Base-by-base conservation (phyloP, 495 filamentous ascomycete species). In the Aspergillus carlsbadensis region DNA sequence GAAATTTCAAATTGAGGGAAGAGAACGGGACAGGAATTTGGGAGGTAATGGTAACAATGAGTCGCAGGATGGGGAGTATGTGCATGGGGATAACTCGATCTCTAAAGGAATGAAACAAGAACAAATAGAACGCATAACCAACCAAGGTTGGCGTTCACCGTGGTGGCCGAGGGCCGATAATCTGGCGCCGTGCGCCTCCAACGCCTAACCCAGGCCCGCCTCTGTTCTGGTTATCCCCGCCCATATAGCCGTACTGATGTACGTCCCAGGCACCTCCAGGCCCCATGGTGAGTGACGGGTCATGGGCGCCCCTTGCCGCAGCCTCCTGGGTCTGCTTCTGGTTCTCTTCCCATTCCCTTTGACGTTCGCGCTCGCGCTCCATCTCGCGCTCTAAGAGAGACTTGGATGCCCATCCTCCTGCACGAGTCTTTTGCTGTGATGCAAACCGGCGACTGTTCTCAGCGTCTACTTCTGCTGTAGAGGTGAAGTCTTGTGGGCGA, bases 311-410 rank as follows among this genome's bases (percentile, higher is more conserved):
- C 10, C 67, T 57, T 10, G 75, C 71, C 0, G 78, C 78, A 6
- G 82, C 85, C 41, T 78, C 77, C 45, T 81, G 76, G 2, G 84
- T 87, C 59, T 86, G 86, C 54, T 87, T 81, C 72, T 97, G 94
- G n/a, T 82, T 80, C 52, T 93, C 88, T 63, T 98, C 94, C 94
- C 94, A 98, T 63, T 98, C 94, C 48, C 83, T 79, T 73, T 98
- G 94, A 36, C 93, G 81, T 68, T 96, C 89, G 10, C 95, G 82
- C 72, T 98, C 94, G 59, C 89, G 82, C 70, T 98, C 94, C 90
- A 97, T 96, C 68, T 98, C 94, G 18, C 92, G 85, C 71, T 96
- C 92, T 1, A 98, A 79, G 6, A 98, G 80, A 3, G 88, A 90
- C 70, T 91, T 92, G 51, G 81, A 80, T 1, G 88, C 87, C 86